A percentile compares a stretch with the other conserved stretches of the same genome.
Evolutionary conservation across 805 yeast genomes (phyloP).

Genomic region (Brettanomyces naardenensis): DNA sequence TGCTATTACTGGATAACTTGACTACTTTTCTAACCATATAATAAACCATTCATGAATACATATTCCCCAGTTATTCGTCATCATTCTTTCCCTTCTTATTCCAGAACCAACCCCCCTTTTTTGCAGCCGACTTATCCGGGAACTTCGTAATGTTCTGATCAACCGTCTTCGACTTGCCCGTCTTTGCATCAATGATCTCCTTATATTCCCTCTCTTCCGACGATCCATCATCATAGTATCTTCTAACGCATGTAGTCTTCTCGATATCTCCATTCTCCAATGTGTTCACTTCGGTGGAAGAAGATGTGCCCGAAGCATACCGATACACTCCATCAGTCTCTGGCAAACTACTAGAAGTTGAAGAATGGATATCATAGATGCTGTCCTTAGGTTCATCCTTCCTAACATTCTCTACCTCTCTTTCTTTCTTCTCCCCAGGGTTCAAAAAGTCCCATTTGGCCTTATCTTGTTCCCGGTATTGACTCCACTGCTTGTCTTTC

Average conservation of each 20-base stretch:
- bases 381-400: background rate
- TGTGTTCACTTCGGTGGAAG: conserved; percentile 28
- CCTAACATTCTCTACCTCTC: too few relatives aligned
- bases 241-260: conserved; percentile 28
- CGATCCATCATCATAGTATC: conserved; percentile 37
- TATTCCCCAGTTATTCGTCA: too few relatives aligned
- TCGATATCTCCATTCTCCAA: conserved; percentile 36
- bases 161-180: conserved; percentile 25
- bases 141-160: conserved; percentile 13
- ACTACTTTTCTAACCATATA: too few relatives aligned
- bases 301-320: conserved; percentile 29
- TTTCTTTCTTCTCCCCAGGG: background rate
- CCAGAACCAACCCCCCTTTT: conserved; percentile 26
- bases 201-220: conserved; percentile 30
- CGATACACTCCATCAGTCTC: background rate
- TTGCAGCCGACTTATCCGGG: conserved; percentile 2
- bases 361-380: background rate
- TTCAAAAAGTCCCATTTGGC: conserved; percentile 19
- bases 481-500: conserved; percentile 20
- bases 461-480: conserved; percentile 17
- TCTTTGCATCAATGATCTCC: conserved; percentile 28
- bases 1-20: too few relatives aligned
- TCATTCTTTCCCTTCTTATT: conserved; percentile 6
- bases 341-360: background rate
- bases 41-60: too few relatives aligned